Evolutionary conservation across 169 alveolate genomes (phyloP), one percentile per base, ranked within the genome.

Genomic region (Neospora caninum): DNA sequence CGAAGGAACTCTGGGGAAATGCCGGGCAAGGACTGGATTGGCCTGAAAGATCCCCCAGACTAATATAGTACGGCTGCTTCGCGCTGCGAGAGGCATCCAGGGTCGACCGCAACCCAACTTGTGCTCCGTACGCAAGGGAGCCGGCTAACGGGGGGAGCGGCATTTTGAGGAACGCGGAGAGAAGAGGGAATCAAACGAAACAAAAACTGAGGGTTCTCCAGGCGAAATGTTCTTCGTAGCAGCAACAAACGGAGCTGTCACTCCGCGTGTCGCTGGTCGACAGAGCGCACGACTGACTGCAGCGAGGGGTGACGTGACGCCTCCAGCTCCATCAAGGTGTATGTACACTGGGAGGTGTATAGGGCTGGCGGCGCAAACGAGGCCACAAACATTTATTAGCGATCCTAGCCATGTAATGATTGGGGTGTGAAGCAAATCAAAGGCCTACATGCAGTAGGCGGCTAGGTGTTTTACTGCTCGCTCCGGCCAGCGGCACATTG

Each of bases 51-150:
- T 31, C 42, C 20, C 49, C 49, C 27, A 73, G 45, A 73, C 84
- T 73, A 43, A 73, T 22, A 20, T 73, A 73, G n/a, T 73, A 73
- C 84, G 84, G 84, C 43, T 31, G 84, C 39, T 64, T 64, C 73
- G 42, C 49, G n/a, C 43, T 16, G 27, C 27, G 43, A 2, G 18
- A 34, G 27, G 45, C 43, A n/a, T 73, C 84, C 25, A 73, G 39
- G 7, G 84, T 73, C 27, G 84, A 73, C 43, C 84, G 38, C 39
- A 73, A 34, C 39, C 84, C 84, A 7, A 73, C 43, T 13, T 31
- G 39, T 43, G 84, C 20, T 43, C 84, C 84, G 42, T 73, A 73
- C 84, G 42, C 22, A 13, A 73, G 45, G 84, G 84, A 36, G 42
- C 45, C 84, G 42, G 45, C 39, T 10, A 73, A n/a, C 1, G 84